Conservation (phyloP, 805 yeast species). For the Komagataella phaffii region DNA sequence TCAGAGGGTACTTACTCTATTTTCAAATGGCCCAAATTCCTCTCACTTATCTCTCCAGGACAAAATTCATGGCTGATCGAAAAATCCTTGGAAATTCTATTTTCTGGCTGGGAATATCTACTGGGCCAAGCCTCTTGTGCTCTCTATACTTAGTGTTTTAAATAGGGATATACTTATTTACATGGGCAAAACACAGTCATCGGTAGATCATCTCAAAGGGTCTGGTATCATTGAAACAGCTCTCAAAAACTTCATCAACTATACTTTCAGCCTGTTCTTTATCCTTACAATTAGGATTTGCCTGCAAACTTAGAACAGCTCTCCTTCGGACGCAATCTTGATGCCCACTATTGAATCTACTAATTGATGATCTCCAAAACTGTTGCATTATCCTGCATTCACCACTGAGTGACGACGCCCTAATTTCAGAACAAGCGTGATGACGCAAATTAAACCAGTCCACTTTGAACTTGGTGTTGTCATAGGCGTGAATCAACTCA, state of each 20-base stretch:
- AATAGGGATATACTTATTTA: conserved; percentile 1
- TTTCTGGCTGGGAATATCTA: conserved; percentile 86
- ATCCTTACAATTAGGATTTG: conserved; percentile 72
- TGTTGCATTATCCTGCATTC: conserved; percentile 90
- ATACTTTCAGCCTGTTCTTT: conserved; percentile 63
- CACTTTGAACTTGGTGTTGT: conserved; percentile 75
- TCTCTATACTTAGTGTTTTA: conserved; percentile 70
- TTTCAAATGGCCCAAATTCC: conserved; percentile 88
- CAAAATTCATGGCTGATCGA: conserved; percentile 39
- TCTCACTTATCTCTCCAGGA: conserved; percentile 47
- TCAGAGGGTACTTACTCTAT: conserved; percentile 68
- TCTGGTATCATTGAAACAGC: conserved; percentile 89
- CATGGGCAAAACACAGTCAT: conserved; percentile 13
- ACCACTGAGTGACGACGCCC: conserved; percentile 88
- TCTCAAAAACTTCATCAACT: conserved; percentile 82
- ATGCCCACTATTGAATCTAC: conserved; percentile 62
- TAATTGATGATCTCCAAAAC: conserved; percentile 34
- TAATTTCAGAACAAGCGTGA: conserved; percentile 93
- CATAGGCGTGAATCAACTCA: conserved; percentile 89
- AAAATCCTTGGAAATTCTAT: conserved; percentile 62
- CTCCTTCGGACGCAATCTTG: conserved; percentile 85
- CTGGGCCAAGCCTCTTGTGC: conserved; percentile 84
- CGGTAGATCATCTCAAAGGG: conserved; percentile 90
- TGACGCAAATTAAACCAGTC: conserved; percentile 79
- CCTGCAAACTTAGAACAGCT: conserved; percentile 73